These are phyloP conservation scores for Lachancea nothofagi DNA, from an alignment of 805 yeast species.

Conservation along the genomic window DNA sequence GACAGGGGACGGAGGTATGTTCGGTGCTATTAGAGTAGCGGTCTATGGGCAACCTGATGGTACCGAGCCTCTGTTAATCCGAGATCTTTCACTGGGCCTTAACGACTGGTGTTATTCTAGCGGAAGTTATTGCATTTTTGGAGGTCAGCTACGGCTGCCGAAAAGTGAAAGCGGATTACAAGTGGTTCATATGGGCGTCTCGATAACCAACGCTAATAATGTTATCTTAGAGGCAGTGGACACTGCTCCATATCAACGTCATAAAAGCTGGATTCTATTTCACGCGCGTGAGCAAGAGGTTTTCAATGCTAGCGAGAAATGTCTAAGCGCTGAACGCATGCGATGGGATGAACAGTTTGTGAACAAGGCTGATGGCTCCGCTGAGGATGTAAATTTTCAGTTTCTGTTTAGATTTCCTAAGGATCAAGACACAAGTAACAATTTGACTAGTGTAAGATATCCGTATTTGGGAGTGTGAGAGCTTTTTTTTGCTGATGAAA, in stretches of 20 bases:
- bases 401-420: slow-evolving; percentile 4
- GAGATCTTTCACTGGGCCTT: slow-evolving; percentile 2
- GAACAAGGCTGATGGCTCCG: background rate
- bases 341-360: slow-evolving; percentile 2
- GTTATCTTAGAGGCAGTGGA: slow-evolving; percentile 8
- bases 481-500: too few species aligned
- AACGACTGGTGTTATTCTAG: slow-evolving; percentile 7
- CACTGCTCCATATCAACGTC: slow-evolving; percentile 3
- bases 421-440: background rate
- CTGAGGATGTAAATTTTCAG: background rate
- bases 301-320: slow-evolving; percentile 2
- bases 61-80: slow-evolving; percentile 1
- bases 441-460: slow-evolving; percentile 1
- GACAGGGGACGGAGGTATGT: background rate
- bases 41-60: slow-evolving; percentile 4
- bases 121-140: slow-evolving; percentile 7
- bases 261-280: slow-evolving; percentile 3
- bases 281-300: slow-evolving; percentile 1
- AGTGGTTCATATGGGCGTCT: slow-evolving; percentile 5
- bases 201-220: background rate
- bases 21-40: slow-evolving; percentile 3
- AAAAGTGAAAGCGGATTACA: background rate
- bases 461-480: slow-evolving; percentile 1
- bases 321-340: slow-evolving; percentile 6
- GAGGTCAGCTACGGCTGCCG: slow-evolving; percentile 4